Conservation (phyloP, 371 early-diverging fungal species). For the Mortierella sp. region DNA sequence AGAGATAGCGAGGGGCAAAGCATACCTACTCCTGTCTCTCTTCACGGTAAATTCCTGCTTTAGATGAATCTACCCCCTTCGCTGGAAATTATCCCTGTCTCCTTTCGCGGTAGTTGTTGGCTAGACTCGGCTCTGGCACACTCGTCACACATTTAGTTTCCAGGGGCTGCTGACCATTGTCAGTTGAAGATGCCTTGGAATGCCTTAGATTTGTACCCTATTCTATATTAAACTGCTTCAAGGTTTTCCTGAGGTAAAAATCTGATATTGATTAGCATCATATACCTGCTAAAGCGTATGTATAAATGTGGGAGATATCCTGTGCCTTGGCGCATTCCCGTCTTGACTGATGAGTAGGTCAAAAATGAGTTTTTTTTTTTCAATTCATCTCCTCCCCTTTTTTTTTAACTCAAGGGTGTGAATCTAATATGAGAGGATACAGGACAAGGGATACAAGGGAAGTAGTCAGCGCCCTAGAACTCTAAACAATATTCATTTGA, state of each 20-base stretch:
- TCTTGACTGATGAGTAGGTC: conserved; percentile 2
- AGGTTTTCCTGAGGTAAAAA: too few species aligned
- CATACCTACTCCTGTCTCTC: neutral
- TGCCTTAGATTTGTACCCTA: too few species aligned
- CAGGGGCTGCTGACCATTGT: neutral
- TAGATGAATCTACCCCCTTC: neutral
- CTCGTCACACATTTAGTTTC: neutral
- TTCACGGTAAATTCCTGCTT: neutral
- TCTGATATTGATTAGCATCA: too few species aligned
- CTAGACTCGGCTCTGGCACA: neutral
- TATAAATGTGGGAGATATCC: too few species aligned
- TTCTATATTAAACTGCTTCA: too few species aligned
- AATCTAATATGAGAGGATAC: too few species aligned
- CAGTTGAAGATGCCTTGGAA: too few species aligned
- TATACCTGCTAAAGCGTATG: too few species aligned
- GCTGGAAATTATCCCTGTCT: neutral
- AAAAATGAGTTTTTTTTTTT: neutral
- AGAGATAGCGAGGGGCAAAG: neutral
- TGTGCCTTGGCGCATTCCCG: neutral
- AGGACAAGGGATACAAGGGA: too few species aligned
- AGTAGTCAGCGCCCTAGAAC: too few species aligned
- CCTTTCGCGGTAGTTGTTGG: neutral
- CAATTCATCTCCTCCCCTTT: neutral
- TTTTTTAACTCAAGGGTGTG: neutral
- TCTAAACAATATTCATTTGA: too few species aligned